Conservation (phyloP, 371 early-diverging fungal species). For the Mortierella sp. region DNA sequence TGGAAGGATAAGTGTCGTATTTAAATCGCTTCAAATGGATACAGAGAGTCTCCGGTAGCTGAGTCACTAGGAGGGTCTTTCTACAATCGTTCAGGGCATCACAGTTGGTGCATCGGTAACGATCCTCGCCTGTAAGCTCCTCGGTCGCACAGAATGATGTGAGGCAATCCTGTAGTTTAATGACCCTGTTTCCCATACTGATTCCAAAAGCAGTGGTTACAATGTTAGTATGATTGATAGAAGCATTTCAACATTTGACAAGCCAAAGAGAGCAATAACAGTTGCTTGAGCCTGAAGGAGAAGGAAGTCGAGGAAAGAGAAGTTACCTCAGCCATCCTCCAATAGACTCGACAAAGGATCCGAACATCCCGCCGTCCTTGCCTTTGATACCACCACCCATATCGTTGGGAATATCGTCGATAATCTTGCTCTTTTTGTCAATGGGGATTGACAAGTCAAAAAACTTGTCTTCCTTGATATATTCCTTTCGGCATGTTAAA, state of each 20-base stretch:
- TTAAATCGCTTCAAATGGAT: constrained; percentile 61
- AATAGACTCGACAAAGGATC: constrained; percentile 44
- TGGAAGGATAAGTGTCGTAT: constrained; percentile 53
- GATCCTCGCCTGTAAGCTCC: constrained; percentile 55
- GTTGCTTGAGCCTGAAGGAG: not conserved
- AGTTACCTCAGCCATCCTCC: constrained; percentile 49
- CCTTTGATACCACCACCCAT: constrained; percentile 15
- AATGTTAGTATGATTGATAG: not conserved
- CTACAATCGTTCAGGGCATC: constrained; percentile 47
- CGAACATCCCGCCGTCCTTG: constrained; percentile 29
- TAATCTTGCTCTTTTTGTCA: constrained; percentile 51
- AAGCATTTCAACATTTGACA: constrained; percentile 6
- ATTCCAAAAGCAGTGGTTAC: not conserved
- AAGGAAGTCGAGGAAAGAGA: no score
- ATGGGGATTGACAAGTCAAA: constrained; percentile 62
- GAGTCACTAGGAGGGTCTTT: constrained; percentile 53
- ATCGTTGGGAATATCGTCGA: constrained; percentile 24
- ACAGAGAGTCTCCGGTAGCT: constrained; percentile 57
- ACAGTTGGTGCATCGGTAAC: constrained; percentile 56
- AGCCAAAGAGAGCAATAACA: not conserved
- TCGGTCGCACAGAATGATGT: constrained; percentile 56
- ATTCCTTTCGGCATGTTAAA: constrained; percentile 56
- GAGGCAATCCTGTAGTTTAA: constrained; percentile 56
- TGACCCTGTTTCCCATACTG: constrained; percentile 24
- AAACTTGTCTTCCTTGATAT: constrained; percentile 56